A percentile compares a stretch with the other conserved stretches of the same genome.
These are phyloP conservation scores for Taxawa tesnikishii DNA, from an alignment of 2,329 filamentous ascomycete genomes.

Conservation along the genomic window DNA sequence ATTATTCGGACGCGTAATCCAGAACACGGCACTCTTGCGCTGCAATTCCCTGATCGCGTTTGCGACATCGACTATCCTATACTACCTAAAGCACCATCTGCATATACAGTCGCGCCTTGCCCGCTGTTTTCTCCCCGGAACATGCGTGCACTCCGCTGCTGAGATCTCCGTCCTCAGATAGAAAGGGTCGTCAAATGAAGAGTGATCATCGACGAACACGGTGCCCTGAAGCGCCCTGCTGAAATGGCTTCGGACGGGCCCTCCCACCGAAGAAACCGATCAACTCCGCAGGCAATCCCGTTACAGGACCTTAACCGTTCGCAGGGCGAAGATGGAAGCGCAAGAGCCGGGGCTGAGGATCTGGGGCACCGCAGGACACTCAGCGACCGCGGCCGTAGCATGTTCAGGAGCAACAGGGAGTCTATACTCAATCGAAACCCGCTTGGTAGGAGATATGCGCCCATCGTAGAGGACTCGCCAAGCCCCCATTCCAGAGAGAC, in stretches of 20 bases:
- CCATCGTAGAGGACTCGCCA: constrained; percentile 40
- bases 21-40: no score
- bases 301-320: constrained; percentile 42
- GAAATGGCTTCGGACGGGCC: constrained; percentile 38
- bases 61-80: no score
- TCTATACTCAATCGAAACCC: constrained; percentile 17
- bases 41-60: no score
- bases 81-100: no score
- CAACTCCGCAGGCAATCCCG: constrained; percentile 54
- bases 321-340: constrained; percentile 16
- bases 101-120: no score
- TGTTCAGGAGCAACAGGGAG: constrained; percentile 30
- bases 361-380: constrained; percentile 30
- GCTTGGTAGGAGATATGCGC: constrained; percentile 36
- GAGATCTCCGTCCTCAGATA: no score
- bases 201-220: background rate
- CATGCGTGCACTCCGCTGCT: no score
- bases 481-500: constrained; percentile 23
- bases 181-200: background rate
- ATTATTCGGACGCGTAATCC: no score
- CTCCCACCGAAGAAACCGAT: constrained; percentile 32
- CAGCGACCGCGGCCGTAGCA: constrained; percentile 35
- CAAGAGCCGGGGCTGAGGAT: constrained; percentile 11
- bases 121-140: no score
- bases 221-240: constrained; percentile 4